Conservation (phyloP, 75 land plant genomes). For the Adiantum capillusveneris region DNA sequence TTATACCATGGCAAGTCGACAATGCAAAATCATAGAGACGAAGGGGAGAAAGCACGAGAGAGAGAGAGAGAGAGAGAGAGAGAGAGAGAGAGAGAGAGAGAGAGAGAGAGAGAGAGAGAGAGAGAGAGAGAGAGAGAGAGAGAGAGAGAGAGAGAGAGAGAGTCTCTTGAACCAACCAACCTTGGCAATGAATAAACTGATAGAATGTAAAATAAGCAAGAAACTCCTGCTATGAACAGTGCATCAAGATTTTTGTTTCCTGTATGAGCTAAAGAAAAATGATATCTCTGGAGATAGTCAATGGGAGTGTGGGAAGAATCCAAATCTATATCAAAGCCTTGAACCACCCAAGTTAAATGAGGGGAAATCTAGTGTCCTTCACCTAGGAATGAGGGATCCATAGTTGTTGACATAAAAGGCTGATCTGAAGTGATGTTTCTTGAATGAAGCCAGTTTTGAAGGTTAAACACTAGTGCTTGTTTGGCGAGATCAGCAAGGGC, state of each 20-base stretch:
- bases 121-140: too few species aligned
- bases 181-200: too few species aligned
- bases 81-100: too few species aligned
- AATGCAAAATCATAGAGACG: too few species aligned
- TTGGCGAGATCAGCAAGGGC: constrained; percentile 41
- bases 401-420: constrained; percentile 11
- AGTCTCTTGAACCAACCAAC: too few species aligned
- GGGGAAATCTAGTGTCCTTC: constrained; percentile 48
- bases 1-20: too few species aligned
- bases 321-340: constrained; percentile 43
- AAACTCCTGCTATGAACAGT: constrained; percentile 34
- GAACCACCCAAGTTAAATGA: constrained; percentile 47
- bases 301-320: constrained; percentile 23
- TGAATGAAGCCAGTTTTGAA: constrained; percentile 46
- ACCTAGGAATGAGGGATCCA: constrained; percentile 33
- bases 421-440: constrained; percentile 11
- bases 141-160: too few species aligned
- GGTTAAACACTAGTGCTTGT: constrained; percentile 44
- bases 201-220: too few species aligned
- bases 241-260: constrained; percentile 42
- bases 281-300: constrained; percentile 32
- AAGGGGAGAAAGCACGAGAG: too few species aligned
- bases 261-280: constrained; percentile 36
- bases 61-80: too few species aligned
- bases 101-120: too few species aligned